Base-by-base conservation (phyloP, 208 protist species). In the Leishmania turanica region DNA sequence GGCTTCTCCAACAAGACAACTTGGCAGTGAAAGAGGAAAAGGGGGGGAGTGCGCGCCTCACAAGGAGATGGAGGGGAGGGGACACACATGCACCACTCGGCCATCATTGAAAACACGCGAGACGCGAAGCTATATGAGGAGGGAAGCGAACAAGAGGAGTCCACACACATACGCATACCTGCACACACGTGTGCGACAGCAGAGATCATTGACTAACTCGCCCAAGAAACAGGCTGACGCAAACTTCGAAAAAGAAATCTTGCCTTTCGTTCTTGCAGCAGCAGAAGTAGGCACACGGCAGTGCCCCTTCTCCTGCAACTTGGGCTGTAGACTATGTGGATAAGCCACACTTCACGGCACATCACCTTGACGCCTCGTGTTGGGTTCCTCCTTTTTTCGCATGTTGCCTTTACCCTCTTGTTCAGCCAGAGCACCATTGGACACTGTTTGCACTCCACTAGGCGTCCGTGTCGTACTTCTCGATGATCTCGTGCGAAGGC, bases 401-500 rank as follows among this genome's bases (percentile, higher is more conserved):
- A 51, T 19, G 45, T 19, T 37, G 27, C 69, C 40, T 5, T 31
- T 27, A 31, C 27, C 40, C 24, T 73, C 17, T 31, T 45, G 21
- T 73, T 73, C 69, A 47, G 24, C 11, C 47, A 73, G 27, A 37
- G 24, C 42, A 24, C 42, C 40, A 31, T 1, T 4, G 47, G 69
- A 0, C 13, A 11, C 27, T 13, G 72, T 9, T 58, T 8, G 31
- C 45, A 47, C 34, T 24, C 31, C 45, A 51, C 76, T 90, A 83
- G 15, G 81, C 77, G 9, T 91, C 91, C 27, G 72, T 89, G 42
- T 97, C 90, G 80, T 94, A 95, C 78, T 90, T 89, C 75, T 91
- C 84, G 73, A 96, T 96, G 72, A 96, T 96, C 37, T 94, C 89
- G 79, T 97, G 94, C 51, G 94, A 96, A 15, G 96, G 96, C 96